A percentile compares a stretch with the other conserved stretches of the same genome.
Evolutionary conservation across 2,329 filamentous ascomycete genomes (phyloP).

Genomic region (Talaromyces sp.): DNA sequence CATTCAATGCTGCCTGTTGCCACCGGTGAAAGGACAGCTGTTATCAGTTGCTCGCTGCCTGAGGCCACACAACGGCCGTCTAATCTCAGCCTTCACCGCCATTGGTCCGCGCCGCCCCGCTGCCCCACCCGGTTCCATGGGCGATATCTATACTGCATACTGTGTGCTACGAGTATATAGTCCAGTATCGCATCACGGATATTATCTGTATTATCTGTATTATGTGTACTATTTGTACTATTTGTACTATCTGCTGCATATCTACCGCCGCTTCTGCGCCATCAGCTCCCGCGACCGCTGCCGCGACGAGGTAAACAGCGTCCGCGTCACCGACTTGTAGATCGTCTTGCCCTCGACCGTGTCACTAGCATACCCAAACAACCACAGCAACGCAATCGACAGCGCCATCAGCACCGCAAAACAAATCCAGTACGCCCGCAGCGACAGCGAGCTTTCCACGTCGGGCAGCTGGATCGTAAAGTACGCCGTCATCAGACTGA

Average conservation of each 20-base stretch:
- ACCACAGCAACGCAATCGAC: slow-evolving; percentile 54
- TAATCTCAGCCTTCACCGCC: neutral
- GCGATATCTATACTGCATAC: neutral
- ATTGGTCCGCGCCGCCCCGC: neutral
- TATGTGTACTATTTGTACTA: neutral
- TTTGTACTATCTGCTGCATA: neutral
- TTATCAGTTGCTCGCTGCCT: neutral
- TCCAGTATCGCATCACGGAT: neutral
- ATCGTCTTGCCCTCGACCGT: slow-evolving; percentile 53
- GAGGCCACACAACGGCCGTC: neutral
- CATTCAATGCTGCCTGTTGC: neutral
- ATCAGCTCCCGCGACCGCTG: slow-evolving; percentile 17
- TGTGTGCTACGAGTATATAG: neutral
- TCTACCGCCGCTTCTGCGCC: slow-evolving; percentile 8
- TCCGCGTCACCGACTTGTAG: slow-evolving; percentile 39
- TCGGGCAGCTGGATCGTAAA: slow-evolving; percentile 63
- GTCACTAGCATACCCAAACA: slow-evolving; percentile 54
- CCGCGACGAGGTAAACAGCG: slow-evolving; percentile 30
- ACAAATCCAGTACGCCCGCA: slow-evolving; percentile 61
- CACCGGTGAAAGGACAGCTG: neutral
- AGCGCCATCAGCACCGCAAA: slow-evolving; percentile 61
- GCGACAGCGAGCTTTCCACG: slow-evolving; percentile 53
- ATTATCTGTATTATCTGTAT: neutral
- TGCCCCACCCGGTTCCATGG: neutral
- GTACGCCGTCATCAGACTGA: slow-evolving; percentile 69